Percentiles rank a stretch among this genome's conserved stretches.
Conservation (phyloP, 805 yeast genomes). For the Candida coquimbonensis region DNA sequence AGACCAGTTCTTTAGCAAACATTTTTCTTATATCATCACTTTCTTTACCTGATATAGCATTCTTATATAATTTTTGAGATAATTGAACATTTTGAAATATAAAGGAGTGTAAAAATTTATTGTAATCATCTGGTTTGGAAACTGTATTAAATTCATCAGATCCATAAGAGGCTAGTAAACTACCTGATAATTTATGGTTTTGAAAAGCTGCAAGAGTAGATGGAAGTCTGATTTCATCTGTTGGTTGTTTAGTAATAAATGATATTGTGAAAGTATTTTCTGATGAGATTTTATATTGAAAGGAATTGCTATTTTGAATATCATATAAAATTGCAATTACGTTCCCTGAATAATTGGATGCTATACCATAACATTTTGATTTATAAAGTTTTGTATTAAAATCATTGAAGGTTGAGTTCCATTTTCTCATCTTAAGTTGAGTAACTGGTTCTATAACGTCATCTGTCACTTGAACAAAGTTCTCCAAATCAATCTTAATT, state of each 20-base stretch:
- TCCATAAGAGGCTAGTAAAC: neutral
- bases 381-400: conserved; percentile 15
- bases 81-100: neutral
- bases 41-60: conserved; percentile 9
- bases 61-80: neutral
- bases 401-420: conserved; percentile 21
- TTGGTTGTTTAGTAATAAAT: conserved; percentile 10
- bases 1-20: conserved; percentile 11
- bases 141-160: neutral
- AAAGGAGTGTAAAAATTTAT: conserved; percentile 8
- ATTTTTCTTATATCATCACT: conserved; percentile 10
- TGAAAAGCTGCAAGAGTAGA: conserved; percentile 20
- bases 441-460: conserved; percentile 10
- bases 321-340: conserved; percentile 17
- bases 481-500: conserved; percentile 1
- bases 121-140: conserved; percentile 1
- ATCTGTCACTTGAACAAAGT: conserved; percentile 6
- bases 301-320: conserved; percentile 12
- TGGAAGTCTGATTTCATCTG: conserved; percentile 1
- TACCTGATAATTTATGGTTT: conserved; percentile 13
- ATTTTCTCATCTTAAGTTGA: conserved; percentile 10
- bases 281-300: conserved; percentile 20
- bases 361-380: conserved; percentile 14
- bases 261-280: conserved; percentile 13
- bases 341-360: conserved; percentile 14